Evolutionary conservation across 306 rosid genomes (phyloP).

Genomic region (Prunus mume): DNA sequence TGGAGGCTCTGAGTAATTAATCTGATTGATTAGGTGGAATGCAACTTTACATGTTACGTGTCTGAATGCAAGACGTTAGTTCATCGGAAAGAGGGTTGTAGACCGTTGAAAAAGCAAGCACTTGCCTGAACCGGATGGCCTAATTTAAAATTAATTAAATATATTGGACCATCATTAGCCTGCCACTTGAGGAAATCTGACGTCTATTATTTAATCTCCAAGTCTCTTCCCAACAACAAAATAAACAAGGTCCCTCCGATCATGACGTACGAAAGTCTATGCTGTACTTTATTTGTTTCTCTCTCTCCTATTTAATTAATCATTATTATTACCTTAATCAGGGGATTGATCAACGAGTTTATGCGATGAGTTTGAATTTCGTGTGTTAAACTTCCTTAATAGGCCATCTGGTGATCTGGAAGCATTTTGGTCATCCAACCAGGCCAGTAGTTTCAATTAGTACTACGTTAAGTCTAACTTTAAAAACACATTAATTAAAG

Average conservation of each 20-base stretch:
- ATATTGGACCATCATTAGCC: background rate
- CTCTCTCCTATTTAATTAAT: background rate
- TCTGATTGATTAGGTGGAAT: background rate
- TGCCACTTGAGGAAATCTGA: conserved; percentile 27
- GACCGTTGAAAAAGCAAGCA: conserved; percentile 8
- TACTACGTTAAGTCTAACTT: background rate
- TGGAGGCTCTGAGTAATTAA: background rate
- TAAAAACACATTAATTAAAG: background rate
- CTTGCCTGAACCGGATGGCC: background rate
- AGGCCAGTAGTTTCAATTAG: background rate
- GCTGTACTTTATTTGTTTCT: background rate
- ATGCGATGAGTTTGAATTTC: background rate
- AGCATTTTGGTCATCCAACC: conserved; percentile 7
- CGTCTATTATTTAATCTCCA: background rate
- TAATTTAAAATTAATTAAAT: background rate
- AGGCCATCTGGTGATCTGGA: conserved; percentile 16
- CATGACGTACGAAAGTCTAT: conserved; percentile 3
- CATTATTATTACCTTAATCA: background rate
- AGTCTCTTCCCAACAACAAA: conserved; percentile 1
- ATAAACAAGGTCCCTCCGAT: background rate
- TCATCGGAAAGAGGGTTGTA: background rate
- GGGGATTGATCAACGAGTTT: background rate
- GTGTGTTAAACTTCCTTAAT: conserved; percentile 10
- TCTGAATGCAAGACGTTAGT: conserved; percentile 1
- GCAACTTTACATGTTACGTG: conserved; percentile 24